phyloP scores from a whole-genome alignment of 2,329 filamentous ascomycete species.

The Colletotrichum agaves region DNA sequence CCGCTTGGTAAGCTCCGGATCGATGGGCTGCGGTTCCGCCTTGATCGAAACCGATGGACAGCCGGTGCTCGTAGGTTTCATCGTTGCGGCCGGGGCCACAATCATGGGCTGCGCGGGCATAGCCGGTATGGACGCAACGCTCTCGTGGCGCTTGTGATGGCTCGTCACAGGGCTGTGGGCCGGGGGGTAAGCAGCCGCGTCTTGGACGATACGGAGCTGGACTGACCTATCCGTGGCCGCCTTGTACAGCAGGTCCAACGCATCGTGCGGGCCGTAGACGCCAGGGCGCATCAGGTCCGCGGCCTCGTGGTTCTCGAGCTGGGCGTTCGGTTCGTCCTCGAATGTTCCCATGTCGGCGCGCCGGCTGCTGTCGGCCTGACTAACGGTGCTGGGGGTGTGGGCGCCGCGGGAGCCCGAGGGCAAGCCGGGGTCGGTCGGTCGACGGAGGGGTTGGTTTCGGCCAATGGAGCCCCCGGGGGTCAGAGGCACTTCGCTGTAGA shows the following conservation, averaged over 20 bases:
- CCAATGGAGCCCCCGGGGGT: conserved; percentile 75
- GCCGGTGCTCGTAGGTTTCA: conserved; percentile 19
- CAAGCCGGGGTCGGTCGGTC: conserved; percentile 59
- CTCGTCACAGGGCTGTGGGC: conserved; percentile 30
- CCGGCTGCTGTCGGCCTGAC: conserved; percentile 43
- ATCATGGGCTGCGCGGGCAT: conserved; percentile 34
- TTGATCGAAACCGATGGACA: conserved; percentile 32
- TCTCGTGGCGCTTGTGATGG: conserved; percentile 46
- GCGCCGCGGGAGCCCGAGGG: conserved; percentile 38
- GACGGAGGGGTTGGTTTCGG: conserved; percentile 71
- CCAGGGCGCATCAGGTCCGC: conserved; percentile 74
- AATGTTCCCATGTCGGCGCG: conserved; percentile 48
- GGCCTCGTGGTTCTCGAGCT: conserved; percentile 73
- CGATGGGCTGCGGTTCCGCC: conserved; percentile 54
- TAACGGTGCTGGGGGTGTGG: conserved; percentile 48
- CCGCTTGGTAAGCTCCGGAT: conserved; percentile 57
- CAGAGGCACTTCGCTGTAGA: conserved; percentile 67
- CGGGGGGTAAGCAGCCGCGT: conserved; percentile 35
- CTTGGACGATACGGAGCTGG: conserved; percentile 33
- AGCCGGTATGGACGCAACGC: conserved; percentile 42
- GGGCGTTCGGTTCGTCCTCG: conserved; percentile 68
- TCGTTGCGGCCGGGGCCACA: conserved; percentile 35
- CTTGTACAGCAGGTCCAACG: conserved; percentile 89
- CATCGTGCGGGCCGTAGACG: conserved; percentile 92
- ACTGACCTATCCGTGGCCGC: conserved; percentile 75